Percentiles rank a stretch among this genome's conserved stretches.
These are phyloP conservation scores for Monosporascus sp. DNA, from an alignment of 2,329 filamentous ascomycete species.

Conservation along the genomic window DNA sequence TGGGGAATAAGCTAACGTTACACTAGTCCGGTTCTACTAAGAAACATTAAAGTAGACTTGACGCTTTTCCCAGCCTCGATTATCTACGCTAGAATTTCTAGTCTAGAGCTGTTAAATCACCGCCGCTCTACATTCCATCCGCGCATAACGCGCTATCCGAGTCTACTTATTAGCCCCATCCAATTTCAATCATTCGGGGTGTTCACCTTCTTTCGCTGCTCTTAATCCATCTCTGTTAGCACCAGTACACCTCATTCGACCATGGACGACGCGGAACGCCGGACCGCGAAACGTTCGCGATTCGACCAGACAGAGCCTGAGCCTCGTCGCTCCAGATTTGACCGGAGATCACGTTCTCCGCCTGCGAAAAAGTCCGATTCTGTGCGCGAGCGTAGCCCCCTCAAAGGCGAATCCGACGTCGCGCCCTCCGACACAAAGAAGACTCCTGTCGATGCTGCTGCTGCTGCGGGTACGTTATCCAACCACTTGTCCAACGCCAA, in stretches of 20 bases:
- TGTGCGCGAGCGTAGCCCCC: slow-evolving; percentile 74
- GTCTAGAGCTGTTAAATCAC: too few species aligned
- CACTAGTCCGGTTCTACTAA: too few species aligned
- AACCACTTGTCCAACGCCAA: slow-evolving; percentile 1
- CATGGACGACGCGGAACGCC: slow-evolving; percentile 76
- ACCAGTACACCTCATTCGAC: slow-evolving; percentile 4
- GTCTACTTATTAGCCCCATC: too few species aligned
- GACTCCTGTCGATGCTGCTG: slow-evolving; percentile 60
- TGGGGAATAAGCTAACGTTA: too few species aligned
- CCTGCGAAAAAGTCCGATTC: slow-evolving; percentile 61
- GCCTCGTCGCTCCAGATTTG: slow-evolving; percentile 75
- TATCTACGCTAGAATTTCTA: too few species aligned
- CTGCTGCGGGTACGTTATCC: slow-evolving; percentile 63
- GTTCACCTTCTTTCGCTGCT: background rate
- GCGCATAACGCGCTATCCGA: background rate
- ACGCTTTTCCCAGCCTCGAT: too few species aligned
- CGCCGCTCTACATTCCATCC: background rate
- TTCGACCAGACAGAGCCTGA: slow-evolving; percentile 91
- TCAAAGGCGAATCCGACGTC: slow-evolving; percentile 41
- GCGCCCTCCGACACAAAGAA: slow-evolving; percentile 38
- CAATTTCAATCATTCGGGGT: background rate
- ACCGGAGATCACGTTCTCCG: slow-evolving; percentile 85
- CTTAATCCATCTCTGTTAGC: background rate
- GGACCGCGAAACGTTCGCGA: slow-evolving; percentile 74
- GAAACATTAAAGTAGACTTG: too few species aligned